A percentile compares a stretch with the other conserved stretches of the same genome.
Conservation (phyloP, 257 asterid genomes). For the Solanum tacnaense region DNA sequence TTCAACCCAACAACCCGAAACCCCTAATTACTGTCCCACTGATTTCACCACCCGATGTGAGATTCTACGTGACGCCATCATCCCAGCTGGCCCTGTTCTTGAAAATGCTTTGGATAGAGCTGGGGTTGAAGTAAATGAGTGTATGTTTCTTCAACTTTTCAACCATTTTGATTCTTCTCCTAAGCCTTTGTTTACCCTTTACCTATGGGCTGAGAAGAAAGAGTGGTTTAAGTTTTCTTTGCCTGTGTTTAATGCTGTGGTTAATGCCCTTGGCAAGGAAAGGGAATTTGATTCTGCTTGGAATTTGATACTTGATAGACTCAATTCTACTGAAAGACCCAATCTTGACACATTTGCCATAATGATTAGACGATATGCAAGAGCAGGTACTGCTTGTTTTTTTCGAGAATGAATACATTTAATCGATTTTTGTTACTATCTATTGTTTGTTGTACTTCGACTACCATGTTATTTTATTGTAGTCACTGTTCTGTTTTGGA, state of each 20-base stretch:
- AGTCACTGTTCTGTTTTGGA: neutral
- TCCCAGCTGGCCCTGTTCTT: conserved; percentile 46
- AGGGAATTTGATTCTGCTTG: conserved; percentile 75
- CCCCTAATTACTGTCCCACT: conserved; percentile 14
- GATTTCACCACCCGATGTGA: conserved; percentile 32
- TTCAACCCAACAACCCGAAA: conserved; percentile 16
- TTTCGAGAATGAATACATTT: neutral
- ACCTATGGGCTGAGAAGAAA: conserved; percentile 57
- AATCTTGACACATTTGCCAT: conserved; percentile 50
- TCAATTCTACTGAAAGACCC: conserved; percentile 22
- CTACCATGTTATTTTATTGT: neutral
- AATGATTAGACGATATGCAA: conserved; percentile 62
- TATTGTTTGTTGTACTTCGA: neutral
- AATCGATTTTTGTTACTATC: neutral
- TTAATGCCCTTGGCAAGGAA: conserved; percentile 59
- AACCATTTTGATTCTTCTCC: conserved; percentile 52
- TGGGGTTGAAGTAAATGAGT: conserved; percentile 25
- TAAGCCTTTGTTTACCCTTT: conserved; percentile 52
- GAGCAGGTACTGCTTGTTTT: conserved; percentile 44
- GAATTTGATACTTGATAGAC: conserved; percentile 43
- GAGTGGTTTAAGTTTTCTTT: conserved; percentile 32
- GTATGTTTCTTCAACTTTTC: conserved; percentile 36
- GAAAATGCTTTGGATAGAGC: conserved; percentile 39
- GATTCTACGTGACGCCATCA: conserved; percentile 27
- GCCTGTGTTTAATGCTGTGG: conserved; percentile 45